A percentile compares a stretch with the other conserved stretches of the same genome.
phyloP scores from a whole-genome alignment of 805 yeast genomes.

The Yarrowia yakushimensis region DNA sequence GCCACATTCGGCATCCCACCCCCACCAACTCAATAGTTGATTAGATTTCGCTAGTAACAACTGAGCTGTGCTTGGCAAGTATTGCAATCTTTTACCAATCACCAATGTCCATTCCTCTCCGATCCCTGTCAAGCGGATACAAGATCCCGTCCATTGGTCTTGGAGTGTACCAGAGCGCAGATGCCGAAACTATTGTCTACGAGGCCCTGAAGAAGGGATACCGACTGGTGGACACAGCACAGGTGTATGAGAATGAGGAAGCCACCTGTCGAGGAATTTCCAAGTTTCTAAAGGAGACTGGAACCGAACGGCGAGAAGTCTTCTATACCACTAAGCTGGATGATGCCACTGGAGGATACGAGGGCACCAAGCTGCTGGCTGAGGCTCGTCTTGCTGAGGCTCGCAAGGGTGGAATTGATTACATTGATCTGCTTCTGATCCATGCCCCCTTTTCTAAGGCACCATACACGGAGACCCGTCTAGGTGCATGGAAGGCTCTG shows the following conservation, averaged over 20 bases:
- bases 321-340: constrained; percentile 81
- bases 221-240: constrained; percentile 69
- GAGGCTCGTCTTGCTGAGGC: constrained; percentile 64
- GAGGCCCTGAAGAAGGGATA: constrained; percentile 83
- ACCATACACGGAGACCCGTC: constrained; percentile 69
- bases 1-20: background rate
- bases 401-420: constrained; percentile 64
- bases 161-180: constrained; percentile 50
- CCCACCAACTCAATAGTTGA: constrained; percentile 16
- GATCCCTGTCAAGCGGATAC: constrained; percentile 42
- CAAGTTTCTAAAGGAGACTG: constrained; percentile 63
- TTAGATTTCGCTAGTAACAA: constrained; percentile 11
- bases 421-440: constrained; percentile 77
- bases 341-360: constrained; percentile 51
- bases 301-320: constrained; percentile 70
- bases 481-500: constrained; percentile 73
- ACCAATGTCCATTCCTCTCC: background rate
- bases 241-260: constrained; percentile 67
- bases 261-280: constrained; percentile 64
- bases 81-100: background rate
- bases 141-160: constrained; percentile 65
- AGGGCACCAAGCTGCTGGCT: constrained; percentile 63
- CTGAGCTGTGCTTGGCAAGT: background rate
- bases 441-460: constrained; percentile 84
- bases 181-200: constrained; percentile 66